Evolutionary conservation across 2,329 filamentous ascomycete species (phyloP), one percentile per base, ranked within the genome.

Genomic region (Fusarium torreyae): DNA sequence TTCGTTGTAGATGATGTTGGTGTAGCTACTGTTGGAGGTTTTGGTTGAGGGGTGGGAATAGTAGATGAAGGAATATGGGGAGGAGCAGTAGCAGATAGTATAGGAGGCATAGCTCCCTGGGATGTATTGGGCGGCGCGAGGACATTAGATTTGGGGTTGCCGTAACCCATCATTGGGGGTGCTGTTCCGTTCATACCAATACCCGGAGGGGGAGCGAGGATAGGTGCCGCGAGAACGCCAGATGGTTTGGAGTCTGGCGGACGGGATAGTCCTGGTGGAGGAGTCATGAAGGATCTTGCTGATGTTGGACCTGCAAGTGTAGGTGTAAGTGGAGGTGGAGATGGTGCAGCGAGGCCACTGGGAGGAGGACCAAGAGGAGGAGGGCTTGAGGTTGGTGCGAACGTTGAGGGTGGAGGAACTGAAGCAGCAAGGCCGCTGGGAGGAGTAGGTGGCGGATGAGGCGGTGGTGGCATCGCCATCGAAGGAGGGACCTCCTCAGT

Each of bases 121-220:
- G 77, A 74, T 11, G 81, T 80, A 60, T 82, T 82, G n/a, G 82
- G 83, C 14, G 77, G 80, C 33, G 83, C 83, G n/a, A 84, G 78
- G 24, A 84, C 77, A 53, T 81, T 80, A 15, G 81, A 84, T 66
- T 81, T 84, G 36, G 79, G 78, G 46, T 43, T 74, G 34, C 71
- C 55, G 28, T 61, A 51, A 75, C 75, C 70, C 77, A 68, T 40
- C 61, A 75, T 77, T 3, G 77, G 75, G 11, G 59, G 51, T 13
- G 67, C 63, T 66, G 69, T 28, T 57, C 68, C 62, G 49, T 72
- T 68, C 68, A 71, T 57, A 64, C 62, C 68, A 51, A 80, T 73
- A 11, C 74, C 75, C 24, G 75, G 71, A 4, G 81, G 81, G 14
- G 78, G 78, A 10, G 77, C 80, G 31, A 82, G 78, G 4, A 79